phyloP scores from a whole-genome alignment of 108 stramenopile species.

The Cyclostephanos invisitatus region DNA sequence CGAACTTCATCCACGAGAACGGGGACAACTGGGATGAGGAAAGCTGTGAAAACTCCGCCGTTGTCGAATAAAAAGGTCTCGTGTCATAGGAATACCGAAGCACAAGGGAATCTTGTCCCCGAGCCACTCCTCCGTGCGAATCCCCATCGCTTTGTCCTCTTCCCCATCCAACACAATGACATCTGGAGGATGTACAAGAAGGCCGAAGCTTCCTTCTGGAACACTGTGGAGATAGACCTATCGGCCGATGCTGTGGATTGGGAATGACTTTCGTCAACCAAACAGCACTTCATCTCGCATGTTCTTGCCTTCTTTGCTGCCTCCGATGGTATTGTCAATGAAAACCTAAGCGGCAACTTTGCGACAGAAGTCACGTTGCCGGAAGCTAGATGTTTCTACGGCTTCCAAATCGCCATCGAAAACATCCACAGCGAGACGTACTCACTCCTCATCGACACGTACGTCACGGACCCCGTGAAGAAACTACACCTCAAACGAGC shows the following conservation, averaged over 20 bases:
- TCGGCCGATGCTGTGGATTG: neutral
- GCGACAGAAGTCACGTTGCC: neutral
- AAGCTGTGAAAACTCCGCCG: too few species aligned
- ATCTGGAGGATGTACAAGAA: too few species aligned
- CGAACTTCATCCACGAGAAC: too few species aligned
- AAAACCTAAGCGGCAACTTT: neutral
- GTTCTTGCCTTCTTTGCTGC: neutral
- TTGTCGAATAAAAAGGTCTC: too few species aligned
- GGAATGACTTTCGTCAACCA: neutral
- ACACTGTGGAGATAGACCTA: too few species aligned
- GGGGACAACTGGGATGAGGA: too few species aligned
- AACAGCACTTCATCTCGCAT: neutral
- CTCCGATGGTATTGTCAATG: neutral
- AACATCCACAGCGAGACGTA: slow-evolving; percentile 98
- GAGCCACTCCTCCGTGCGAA: too few species aligned
- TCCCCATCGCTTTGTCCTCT: too few species aligned
- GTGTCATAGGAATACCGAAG: too few species aligned
- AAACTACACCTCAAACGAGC: slow-evolving; percentile 67
- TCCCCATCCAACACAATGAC: too few species aligned
- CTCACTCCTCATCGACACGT: slow-evolving; percentile 94
- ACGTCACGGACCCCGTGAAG: slow-evolving; percentile 77
- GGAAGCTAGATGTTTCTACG: neutral
- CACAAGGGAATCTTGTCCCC: too few species aligned
- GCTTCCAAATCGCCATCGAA: slow-evolving; percentile 29
- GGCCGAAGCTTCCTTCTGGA: too few species aligned